These are phyloP conservation scores for Sugiyamaella xylanicola DNA, from an alignment of 1,139 yeast genomes.

Conservation along the genomic window DNA sequence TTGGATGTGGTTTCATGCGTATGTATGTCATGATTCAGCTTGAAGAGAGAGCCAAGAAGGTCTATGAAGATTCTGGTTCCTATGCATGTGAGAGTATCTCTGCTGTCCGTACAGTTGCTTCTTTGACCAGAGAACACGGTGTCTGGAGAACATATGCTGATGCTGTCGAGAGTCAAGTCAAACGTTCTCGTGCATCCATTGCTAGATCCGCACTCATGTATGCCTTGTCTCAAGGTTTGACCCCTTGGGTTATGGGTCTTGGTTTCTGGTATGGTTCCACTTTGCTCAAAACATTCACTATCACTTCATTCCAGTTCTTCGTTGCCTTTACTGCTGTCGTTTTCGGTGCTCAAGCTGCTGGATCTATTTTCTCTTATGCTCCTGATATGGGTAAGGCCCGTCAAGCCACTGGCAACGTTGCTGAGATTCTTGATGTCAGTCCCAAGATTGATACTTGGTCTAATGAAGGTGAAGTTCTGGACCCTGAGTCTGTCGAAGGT, in stretches of 20 bases:
- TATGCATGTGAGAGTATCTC: slow-evolving; percentile 44
- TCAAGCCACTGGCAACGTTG: slow-evolving; percentile 72
- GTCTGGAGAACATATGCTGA: slow-evolving; percentile 37
- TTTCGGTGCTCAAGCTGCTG: slow-evolving; percentile 82
- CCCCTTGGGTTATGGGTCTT: slow-evolving; percentile 45
- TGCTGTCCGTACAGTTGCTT: slow-evolving; percentile 44
- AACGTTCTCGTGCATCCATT: slow-evolving; percentile 34
- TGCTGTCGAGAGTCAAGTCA: slow-evolving; percentile 40
- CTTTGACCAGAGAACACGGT: slow-evolving; percentile 43
- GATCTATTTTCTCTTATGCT: slow-evolving; percentile 85
- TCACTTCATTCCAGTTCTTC: slow-evolving; percentile 40
- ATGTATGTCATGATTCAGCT: slow-evolving; percentile 76
- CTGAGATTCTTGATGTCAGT: slow-evolving; percentile 67
- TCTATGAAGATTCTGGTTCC: slow-evolving; percentile 44
- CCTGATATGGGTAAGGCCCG: slow-evolving; percentile 58
- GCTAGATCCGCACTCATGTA: slow-evolving; percentile 39
- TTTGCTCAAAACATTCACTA: slow-evolving; percentile 35
- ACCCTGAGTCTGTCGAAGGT: slow-evolving; percentile 48
- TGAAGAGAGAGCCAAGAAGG: slow-evolving; percentile 52
- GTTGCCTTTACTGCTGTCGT: slow-evolving; percentile 55
- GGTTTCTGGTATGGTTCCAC: slow-evolving; percentile 47
- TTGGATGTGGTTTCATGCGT: slow-evolving; percentile 75
- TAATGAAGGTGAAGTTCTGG: slow-evolving; percentile 53
- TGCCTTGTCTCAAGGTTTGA: slow-evolving; percentile 43
- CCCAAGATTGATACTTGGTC: slow-evolving; percentile 60